phyloP scores from a whole-genome alignment of 768 basidiomycete species.

The Galerina sulciceps region DNA sequence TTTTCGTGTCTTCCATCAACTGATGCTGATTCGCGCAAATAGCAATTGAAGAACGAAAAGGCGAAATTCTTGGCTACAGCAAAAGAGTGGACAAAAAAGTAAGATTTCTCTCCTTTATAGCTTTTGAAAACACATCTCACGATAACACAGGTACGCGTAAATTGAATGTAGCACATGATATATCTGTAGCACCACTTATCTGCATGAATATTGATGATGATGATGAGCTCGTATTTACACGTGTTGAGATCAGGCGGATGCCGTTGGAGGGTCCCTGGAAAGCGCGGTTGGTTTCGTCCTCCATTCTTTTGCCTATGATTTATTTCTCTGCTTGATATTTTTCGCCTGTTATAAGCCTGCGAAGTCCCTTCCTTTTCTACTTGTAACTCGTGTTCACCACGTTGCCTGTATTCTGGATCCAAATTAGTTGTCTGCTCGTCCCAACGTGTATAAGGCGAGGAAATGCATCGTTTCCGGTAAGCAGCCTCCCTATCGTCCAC shows the following conservation, averaged over 20 bases:
- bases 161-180: no score
- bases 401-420: conserved; percentile 52
- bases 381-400: conserved; percentile 76
- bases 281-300: not conserved
- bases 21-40: conserved; percentile 1
- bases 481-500: conserved; percentile 34
- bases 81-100: conserved; percentile 90
- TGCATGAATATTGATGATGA: not conserved
- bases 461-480: conserved; percentile 86
- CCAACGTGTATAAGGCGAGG: conserved; percentile 78
- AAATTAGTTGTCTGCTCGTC: conserved; percentile 29
- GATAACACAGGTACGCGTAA: conserved; percentile 13
- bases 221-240: conserved; percentile 9
- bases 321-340: conserved; percentile 17
- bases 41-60: conserved; percentile 82
- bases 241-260: conserved; percentile 9
- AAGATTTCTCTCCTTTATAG: conserved; percentile 20
- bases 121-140: not conserved
- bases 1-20: not conserved
- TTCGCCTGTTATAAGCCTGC: conserved; percentile 24
- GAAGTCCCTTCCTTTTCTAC: conserved; percentile 32
- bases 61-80: conserved; percentile 75
- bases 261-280: conserved; percentile 1
- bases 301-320: conserved; percentile 6
- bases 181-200: not conserved